Evolutionary conservation across 331 rosid genomes (phyloP).

Genomic region (Quercus tomentella): DNA sequence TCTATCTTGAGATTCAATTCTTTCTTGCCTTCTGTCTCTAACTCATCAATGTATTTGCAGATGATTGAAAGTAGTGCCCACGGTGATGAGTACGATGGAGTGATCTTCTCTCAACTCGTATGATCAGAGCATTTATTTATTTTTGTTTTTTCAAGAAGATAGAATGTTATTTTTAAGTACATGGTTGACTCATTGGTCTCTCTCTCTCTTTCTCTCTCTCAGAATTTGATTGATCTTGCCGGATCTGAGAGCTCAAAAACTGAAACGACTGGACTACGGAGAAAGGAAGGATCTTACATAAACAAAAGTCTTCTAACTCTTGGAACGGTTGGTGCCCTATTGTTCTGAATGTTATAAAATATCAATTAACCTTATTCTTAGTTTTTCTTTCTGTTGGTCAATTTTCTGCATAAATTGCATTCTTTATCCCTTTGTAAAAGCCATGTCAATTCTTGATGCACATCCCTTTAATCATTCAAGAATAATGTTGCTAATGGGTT

Average conservation of each 20-base stretch:
- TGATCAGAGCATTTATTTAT: slow-evolving; percentile 24
- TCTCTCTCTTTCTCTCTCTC: slow-evolving; percentile 15
- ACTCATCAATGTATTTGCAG: slow-evolving; percentile 51
- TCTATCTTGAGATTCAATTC: background rate
- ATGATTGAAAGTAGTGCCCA: slow-evolving; percentile 97
- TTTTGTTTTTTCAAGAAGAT: background rate
- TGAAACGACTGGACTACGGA: slow-evolving; percentile 93
- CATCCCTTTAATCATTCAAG: background rate
- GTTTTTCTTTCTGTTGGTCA: background rate
- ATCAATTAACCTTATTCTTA: background rate
- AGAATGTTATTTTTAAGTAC: slow-evolving; percentile 2
- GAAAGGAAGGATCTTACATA: slow-evolving; percentile 98
- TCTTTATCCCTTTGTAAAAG: background rate
- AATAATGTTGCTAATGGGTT: background rate
- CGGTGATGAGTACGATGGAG: slow-evolving; percentile 99
- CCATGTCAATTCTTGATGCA: background rate
- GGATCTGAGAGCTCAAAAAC: slow-evolving; percentile 99
- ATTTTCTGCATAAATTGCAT: background rate
- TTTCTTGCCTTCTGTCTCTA: slow-evolving; percentile 14
- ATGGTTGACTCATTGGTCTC: background rate
- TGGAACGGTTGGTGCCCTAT: slow-evolving; percentile 77
- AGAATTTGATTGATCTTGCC: slow-evolving; percentile 98
- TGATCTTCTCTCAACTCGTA: slow-evolving; percentile 99
- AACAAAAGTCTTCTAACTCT: slow-evolving; percentile 97
- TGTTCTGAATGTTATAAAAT: slow-evolving; percentile 12